phyloP scores from a whole-genome alignment of 176 grass and related monocot species.

The Alloteropsis semialata region DNA sequence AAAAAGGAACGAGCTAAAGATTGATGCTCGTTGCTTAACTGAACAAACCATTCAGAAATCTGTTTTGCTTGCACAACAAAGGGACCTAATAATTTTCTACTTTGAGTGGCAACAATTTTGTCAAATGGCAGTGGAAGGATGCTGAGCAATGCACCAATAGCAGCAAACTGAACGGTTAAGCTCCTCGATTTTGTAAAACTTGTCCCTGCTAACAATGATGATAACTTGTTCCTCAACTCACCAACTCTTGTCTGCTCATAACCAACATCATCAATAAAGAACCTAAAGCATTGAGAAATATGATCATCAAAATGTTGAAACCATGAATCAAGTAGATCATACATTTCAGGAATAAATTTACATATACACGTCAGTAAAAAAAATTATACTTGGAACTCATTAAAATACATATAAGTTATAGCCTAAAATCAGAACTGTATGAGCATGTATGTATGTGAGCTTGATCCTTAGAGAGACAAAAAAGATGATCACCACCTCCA shows the following conservation, averaged over 20 bases:
- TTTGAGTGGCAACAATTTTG: slow-evolving; percentile 39
- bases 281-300: slow-evolving; percentile 45
- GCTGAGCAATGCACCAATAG: slow-evolving; percentile 53
- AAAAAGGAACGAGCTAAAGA: slow-evolving; percentile 43
- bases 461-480: neutral
- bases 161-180: slow-evolving; percentile 61
- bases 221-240: slow-evolving; percentile 58
- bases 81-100: slow-evolving; percentile 27
- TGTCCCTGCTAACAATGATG: slow-evolving; percentile 39
- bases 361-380: neutral
- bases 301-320: neutral
- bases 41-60: slow-evolving; percentile 72
- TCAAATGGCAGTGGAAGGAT: slow-evolving; percentile 67
- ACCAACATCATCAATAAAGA: slow-evolving; percentile 55
- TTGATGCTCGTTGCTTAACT: slow-evolving; percentile 67
- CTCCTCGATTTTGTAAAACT: slow-evolving; percentile 32
- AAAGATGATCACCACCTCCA: neutral
- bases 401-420: slow-evolving; percentile 1
- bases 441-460: neutral
- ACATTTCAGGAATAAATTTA: neutral
- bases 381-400: neutral
- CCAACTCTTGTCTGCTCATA: slow-evolving; percentile 48
- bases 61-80: slow-evolving; percentile 31
- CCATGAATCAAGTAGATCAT: neutral
- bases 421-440: neutral